These are phyloP conservation scores for Ottelia alismoides DNA, from an alignment of 106 monocot genomes.

Conservation along the genomic window DNA sequence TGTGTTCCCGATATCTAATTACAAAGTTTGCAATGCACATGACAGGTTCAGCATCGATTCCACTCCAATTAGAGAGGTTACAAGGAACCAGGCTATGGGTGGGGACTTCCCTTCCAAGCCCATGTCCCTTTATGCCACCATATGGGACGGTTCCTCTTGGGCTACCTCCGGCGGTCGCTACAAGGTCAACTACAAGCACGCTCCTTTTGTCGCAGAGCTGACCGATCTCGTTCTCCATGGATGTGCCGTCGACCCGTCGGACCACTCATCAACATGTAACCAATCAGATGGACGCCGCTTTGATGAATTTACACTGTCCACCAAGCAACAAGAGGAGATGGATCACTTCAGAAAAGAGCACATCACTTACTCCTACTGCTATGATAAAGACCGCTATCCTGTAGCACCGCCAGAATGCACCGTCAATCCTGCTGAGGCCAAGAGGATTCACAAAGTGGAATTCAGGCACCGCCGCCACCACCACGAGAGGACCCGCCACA, in stretches of 20 bases:
- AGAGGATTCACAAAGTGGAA: constrained; percentile 16
- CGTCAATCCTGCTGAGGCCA: constrained; percentile 17
- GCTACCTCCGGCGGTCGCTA: constrained; percentile 64
- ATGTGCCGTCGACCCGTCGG: constrained; percentile 19
- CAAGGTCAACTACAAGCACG: constrained; percentile 52
- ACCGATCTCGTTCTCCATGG: constrained; percentile 43
- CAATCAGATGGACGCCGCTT: constrained; percentile 5
- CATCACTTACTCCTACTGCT: constrained; percentile 57
- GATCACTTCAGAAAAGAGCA: constrained; percentile 22
- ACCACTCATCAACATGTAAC: constrained; percentile 13
- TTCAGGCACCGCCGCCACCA: constrained; percentile 10
- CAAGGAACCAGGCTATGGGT: constrained; percentile 22
- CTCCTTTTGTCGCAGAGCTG: constrained; percentile 48
- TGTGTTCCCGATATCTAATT: background rate
- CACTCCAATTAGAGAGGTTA: constrained; percentile 41
- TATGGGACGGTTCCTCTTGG: constrained; percentile 73
- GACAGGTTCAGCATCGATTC: constrained; percentile 67
- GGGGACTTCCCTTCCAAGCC: constrained; percentile 52
- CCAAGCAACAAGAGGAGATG: constrained; percentile 32
- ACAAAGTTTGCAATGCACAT: background rate
- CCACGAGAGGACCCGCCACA: constrained; percentile 16
- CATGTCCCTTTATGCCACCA: constrained; percentile 71
- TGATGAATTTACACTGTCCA: constrained; percentile 17
- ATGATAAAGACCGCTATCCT: constrained; percentile 38
- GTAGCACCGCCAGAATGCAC: constrained; percentile 30